These are phyloP conservation scores for Papiliotrema flavescens DNA, from an alignment of 1,284 basidiomycete genomes.

Conservation along the genomic window DNA sequence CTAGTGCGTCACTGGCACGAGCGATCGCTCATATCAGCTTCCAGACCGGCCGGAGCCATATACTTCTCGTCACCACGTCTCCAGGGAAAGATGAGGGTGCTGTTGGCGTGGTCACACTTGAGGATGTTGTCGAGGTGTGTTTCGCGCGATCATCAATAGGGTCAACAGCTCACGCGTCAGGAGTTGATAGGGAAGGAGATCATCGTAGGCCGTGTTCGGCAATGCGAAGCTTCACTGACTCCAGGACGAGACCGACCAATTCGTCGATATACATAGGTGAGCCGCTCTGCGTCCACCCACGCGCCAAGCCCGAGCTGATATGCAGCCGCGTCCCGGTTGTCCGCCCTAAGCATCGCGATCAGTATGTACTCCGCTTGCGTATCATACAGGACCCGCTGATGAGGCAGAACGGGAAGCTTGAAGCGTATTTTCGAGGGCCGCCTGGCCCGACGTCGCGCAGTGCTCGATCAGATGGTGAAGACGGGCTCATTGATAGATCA, in stretches of 20 bases:
- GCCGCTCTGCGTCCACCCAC: conserved; percentile 8
- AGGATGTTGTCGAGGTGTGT: conserved; percentile 53
- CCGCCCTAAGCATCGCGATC: conserved; percentile 14
- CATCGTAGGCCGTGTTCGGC: conserved; percentile 25
- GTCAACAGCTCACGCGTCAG: conserved; percentile 11
- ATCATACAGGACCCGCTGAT: neutral
- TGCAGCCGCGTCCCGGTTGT: conserved; percentile 35
- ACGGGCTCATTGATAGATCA: conserved; percentile 20
- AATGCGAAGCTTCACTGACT: neutral
- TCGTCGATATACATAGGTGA: conserved; percentile 40
- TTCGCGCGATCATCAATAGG: conserved; percentile 2
- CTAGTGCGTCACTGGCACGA: conserved; percentile 15
- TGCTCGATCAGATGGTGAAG: conserved; percentile 8
- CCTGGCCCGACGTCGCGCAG: conserved; percentile 24
- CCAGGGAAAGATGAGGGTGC: conserved; percentile 74
- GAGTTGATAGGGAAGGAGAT: conserved; percentile 45
- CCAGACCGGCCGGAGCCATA: conserved; percentile 89
- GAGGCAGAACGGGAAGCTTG: conserved; percentile 15
- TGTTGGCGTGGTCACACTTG: conserved; percentile 66
- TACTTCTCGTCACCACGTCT: conserved; percentile 74
- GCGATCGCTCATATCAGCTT: conserved; percentile 49
- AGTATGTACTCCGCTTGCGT: conserved; percentile 8
- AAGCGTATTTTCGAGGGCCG: conserved; percentile 40
- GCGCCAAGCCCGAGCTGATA: neutral
- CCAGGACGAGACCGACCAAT: conserved; percentile 46